These are phyloP conservation scores for Furcasterigmium sp. DNA, from an alignment of 2,329 filamentous ascomycete species.

Conservation along the genomic window DNA sequence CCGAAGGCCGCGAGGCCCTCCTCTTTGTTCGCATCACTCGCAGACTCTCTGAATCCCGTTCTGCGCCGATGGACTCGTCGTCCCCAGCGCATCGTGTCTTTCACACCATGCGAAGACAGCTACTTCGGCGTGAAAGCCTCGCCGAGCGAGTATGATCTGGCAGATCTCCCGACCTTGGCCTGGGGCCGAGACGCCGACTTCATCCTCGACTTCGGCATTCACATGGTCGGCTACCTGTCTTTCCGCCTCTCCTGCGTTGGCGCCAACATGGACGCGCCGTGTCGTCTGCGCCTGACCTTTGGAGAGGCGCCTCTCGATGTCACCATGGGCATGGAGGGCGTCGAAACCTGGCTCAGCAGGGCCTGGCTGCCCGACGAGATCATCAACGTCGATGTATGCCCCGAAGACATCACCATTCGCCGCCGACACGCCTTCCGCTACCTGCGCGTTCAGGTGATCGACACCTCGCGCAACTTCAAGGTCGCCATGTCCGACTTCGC, in stretches of 20 bases:
- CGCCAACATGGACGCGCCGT: slow-evolving; percentile 26
- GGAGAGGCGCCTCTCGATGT: slow-evolving; percentile 29
- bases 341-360: slow-evolving; percentile 29
- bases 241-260: slow-evolving; percentile 21
- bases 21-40: no score
- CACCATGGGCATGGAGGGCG: slow-evolving; percentile 20
- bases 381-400: slow-evolving; percentile 26
- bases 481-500: slow-evolving; percentile 20
- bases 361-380: slow-evolving; percentile 30
- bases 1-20: no score
- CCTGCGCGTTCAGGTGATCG: slow-evolving; percentile 24
- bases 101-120: slow-evolving; percentile 10
- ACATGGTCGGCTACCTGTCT: slow-evolving; percentile 25
- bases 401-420: slow-evolving; percentile 18
- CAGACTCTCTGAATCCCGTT: slow-evolving; percentile 3
- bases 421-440: slow-evolving; percentile 27
- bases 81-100: slow-evolving; percentile 14
- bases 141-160: slow-evolving; percentile 10
- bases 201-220: slow-evolving; percentile 26
- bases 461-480: slow-evolving; percentile 27
- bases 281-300: slow-evolving; percentile 26
- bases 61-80: slow-evolving; percentile 11
- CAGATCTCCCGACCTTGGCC: slow-evolving; percentile 10
- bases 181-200: slow-evolving; percentile 21
- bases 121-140: slow-evolving; percentile 16